Evolutionary conservation across 176 grass and related monocot genomes (phyloP), one percentile per base, ranked within the genome.

Genomic region (Saccharum spontaneum): DNA sequence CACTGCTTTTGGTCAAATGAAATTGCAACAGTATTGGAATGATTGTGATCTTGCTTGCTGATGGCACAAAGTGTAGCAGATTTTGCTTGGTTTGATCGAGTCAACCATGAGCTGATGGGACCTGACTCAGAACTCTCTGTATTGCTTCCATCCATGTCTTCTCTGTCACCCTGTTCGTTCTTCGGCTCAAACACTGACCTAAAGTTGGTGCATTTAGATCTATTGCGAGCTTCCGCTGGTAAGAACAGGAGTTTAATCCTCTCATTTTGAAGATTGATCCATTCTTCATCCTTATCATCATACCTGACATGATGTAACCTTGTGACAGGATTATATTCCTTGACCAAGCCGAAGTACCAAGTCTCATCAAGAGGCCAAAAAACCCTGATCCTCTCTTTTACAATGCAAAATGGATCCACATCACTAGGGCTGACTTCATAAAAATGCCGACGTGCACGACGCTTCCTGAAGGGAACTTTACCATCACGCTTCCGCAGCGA

Each of bases 241-340:
- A 94, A 96, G 86, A 96, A 82, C 31, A 99, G 93, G 10, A 99
- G 90, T 50, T 99, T 97, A 73, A 99, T 96, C 72, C 97, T 94
- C 85, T 99, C 97, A 36, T 96, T 96, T 84, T 90, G 88, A 86
- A 99, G 91, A 79, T 99, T 86, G 81, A 99, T 86, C 97, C 97
- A 99, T 92, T 99, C 97, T 86, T 94, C 92, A 5, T 99, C 97
- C 81, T 90, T 89, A 89, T 97, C 97, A 89, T 99, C 97, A 49
- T 99, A 99, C 82, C 83, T 96, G 52, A 99, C 92, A 88, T 88
- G 85, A 75, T 99, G 97, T 64, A 90, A 89, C 79, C 86, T 80
- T 80, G 82, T 92, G 73, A 94, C 71, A 8, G 94, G 93, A 76
- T 99, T 90, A 83, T 99, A 99, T 87, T 90, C 82, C 85, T 99